These are phyloP conservation scores for Talaromyces piceae DNA, from an alignment of 2,329 filamentous ascomycete species.

Conservation along the genomic window DNA sequence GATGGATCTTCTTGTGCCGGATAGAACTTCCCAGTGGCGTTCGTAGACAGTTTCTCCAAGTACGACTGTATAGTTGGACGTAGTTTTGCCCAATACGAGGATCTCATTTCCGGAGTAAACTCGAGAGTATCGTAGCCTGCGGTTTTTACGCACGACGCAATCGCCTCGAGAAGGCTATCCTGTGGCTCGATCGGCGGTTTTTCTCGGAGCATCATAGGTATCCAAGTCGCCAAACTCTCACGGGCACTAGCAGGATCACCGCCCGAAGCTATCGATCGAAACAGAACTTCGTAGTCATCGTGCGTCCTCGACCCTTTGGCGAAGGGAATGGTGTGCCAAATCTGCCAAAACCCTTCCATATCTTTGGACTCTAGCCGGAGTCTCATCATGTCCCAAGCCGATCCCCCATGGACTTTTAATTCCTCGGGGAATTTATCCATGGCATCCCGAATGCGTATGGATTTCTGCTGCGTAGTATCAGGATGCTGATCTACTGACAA, in stretches of 20 bases:
- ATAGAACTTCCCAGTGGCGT: neutral
- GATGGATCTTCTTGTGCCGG: too few relatives aligned
- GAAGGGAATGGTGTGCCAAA: slow-evolving; percentile 51
- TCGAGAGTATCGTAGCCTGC: neutral
- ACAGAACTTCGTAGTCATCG: slow-evolving; percentile 51
- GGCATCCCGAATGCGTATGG: slow-evolving; percentile 20
- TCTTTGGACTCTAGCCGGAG: slow-evolving; percentile 35
- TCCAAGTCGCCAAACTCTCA: slow-evolving; percentile 45
- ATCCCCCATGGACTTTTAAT: neutral
- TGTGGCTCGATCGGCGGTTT: slow-evolving; percentile 41
- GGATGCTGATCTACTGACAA: neutral
- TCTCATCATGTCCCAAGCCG: slow-evolving; percentile 16
- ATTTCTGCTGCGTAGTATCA: neutral
- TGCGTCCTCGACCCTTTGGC: slow-evolving; percentile 43
- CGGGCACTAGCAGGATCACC: slow-evolving; percentile 38
- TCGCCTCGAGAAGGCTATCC: slow-evolving; percentile 31
- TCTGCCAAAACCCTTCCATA: slow-evolving; percentile 54
- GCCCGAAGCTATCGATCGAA: slow-evolving; percentile 40
- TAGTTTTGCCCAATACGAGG: neutral
- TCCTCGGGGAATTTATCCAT: slow-evolving; percentile 13
- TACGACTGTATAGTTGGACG: neutral
- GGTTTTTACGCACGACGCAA: slow-evolving; percentile 27
- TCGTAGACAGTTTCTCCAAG: neutral
- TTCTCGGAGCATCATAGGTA: slow-evolving; percentile 55
- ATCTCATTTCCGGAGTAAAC: neutral